Percentiles rank a stretch among this genome's conserved stretches.
These are phyloP conservation scores for Aspergillus awamori DNA, from an alignment of 2,329 filamentous ascomycete species.

Conservation along the genomic window DNA sequence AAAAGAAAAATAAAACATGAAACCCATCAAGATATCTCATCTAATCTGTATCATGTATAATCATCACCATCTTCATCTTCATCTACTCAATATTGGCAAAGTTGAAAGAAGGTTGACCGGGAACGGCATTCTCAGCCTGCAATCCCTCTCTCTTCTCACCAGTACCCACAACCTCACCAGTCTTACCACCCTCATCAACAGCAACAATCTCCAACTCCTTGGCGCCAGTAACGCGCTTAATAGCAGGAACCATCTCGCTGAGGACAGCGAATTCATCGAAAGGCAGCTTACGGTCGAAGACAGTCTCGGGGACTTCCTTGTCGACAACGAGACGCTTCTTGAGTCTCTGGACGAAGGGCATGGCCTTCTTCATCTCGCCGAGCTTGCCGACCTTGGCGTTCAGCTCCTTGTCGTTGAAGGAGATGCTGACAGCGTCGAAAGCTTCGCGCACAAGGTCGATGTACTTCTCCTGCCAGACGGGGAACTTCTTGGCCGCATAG, in stretches of 20 bases:
- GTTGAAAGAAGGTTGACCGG: slow-evolving; percentile 77
- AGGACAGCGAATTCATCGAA: slow-evolving; percentile 84
- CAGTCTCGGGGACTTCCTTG: slow-evolving; percentile 66
- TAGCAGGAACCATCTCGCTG: slow-evolving; percentile 72
- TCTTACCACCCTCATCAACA: slow-evolving; percentile 63
- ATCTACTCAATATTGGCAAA: slow-evolving; percentile 73
- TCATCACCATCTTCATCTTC: too few species aligned
- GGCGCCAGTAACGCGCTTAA: slow-evolving; percentile 76
- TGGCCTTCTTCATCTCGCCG: slow-evolving; percentile 86
- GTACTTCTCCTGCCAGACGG: slow-evolving; percentile 89
- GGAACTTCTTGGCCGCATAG: slow-evolving; percentile 77
- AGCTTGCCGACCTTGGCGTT: slow-evolving; percentile 78
- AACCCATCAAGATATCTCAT: background rate
- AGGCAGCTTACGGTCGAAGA: slow-evolving; percentile 80
- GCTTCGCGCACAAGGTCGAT: slow-evolving; percentile 75
- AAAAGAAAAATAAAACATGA: background rate
- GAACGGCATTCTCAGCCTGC: slow-evolving; percentile 74
- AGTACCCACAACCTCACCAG: slow-evolving; percentile 46
- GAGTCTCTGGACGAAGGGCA: slow-evolving; percentile 89
- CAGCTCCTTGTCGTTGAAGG: slow-evolving; percentile 77
- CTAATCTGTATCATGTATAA: slow-evolving; percentile 1
- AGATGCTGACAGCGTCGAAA: slow-evolving; percentile 65
- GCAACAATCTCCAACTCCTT: slow-evolving; percentile 71
- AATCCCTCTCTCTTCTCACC: slow-evolving; percentile 62
- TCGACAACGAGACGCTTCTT: slow-evolving; percentile 76